Percentiles rank a stretch among this genome's conserved stretches.
phyloP scores from a whole-genome alignment of 1,139 yeast species.

The Blastobotrys capitulatus region DNA sequence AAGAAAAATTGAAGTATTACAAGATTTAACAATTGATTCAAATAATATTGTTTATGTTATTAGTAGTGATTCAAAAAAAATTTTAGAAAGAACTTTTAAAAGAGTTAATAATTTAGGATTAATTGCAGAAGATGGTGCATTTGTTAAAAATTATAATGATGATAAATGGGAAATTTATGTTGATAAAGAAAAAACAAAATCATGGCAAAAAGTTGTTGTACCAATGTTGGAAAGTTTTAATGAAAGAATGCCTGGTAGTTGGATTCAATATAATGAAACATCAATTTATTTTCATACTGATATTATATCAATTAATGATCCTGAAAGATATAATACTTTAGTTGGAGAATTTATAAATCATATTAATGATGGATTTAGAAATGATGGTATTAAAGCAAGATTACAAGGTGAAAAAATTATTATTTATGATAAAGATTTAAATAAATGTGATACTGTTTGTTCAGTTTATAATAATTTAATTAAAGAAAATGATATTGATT shows the following conservation, averaged over 20 bases:
- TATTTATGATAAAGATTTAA: constrained; percentile 21
- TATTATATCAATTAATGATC: constrained; percentile 43
- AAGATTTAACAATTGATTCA: constrained; percentile 47
- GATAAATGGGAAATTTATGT: constrained; percentile 60
- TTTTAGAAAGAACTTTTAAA: constrained; percentile 62
- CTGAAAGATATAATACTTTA: constrained; percentile 57
- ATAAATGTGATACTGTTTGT: constrained; percentile 24
- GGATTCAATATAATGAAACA: constrained; percentile 67
- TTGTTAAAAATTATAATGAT: constrained; percentile 39
- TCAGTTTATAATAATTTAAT: constrained; percentile 17
- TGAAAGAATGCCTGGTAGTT: constrained; percentile 78
- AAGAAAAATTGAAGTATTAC: constrained; percentile 33
- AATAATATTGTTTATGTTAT: constrained; percentile 65
- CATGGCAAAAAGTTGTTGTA: constrained; percentile 59
- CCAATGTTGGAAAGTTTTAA: constrained; percentile 60
- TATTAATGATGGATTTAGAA: constrained; percentile 67
- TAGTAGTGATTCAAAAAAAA: constrained; percentile 57
- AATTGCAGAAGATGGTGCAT: constrained; percentile 88
- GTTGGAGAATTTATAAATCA: constrained; percentile 86
- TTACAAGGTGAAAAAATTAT: constrained; percentile 44
- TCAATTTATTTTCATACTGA: constrained; percentile 57
- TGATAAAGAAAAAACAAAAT: constrained; percentile 41
- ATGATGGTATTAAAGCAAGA: constrained; percentile 70
- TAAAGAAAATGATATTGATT: constrained; percentile 12
- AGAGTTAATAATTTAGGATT: constrained; percentile 62